A percentile compares a stretch with the other conserved stretches of the same genome.
Evolutionary conservation across 768 basidiomycete species (phyloP).

Genomic region (Mycena olivaceomarginata): DNA sequence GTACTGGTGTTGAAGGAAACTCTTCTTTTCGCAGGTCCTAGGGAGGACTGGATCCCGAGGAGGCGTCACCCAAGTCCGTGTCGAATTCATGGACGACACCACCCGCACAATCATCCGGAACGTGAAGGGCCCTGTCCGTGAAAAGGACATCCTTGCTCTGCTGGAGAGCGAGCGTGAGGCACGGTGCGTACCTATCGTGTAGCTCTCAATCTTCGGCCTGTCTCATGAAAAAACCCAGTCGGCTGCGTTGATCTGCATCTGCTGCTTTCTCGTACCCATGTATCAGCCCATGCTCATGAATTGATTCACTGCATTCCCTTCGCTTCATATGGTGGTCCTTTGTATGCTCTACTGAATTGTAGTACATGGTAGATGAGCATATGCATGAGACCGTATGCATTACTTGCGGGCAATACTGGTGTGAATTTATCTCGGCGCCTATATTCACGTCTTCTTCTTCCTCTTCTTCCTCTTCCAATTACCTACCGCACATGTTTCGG

Average conservation of each 20-base stretch:
- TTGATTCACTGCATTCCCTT: conserved; percentile 38
- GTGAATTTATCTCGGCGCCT: conserved; percentile 11
- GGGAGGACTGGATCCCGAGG: conserved; percentile 99
- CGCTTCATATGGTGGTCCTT: conserved; percentile 17
- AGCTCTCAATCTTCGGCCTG: not conserved
- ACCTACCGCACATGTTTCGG: not conserved
- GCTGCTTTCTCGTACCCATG: conserved; percentile 34
- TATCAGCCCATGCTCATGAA: conserved; percentile 36
- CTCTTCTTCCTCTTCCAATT: not conserved
- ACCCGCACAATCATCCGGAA: conserved; percentile 98
- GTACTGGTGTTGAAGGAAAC: conserved; percentile 18
- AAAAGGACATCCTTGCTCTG: conserved; percentile 97
- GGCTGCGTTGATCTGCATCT: conserved; percentile 58
- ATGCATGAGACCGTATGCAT: conserved; percentile 30
- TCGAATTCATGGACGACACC: conserved; percentile 99
- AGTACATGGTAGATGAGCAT: conserved; percentile 26
- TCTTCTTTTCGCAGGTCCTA: conserved; percentile 79
- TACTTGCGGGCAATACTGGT: not conserved
- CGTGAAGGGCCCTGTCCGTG: conserved; percentile 98
- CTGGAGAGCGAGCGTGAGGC: conserved; percentile 99
- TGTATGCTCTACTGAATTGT: conserved; percentile 30
- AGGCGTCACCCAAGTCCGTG: conserved; percentile 99
- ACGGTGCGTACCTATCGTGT: conserved; percentile 78
- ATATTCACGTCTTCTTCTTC: too few species aligned
- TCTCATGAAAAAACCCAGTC: conserved; percentile 49